phyloP scores from a whole-genome alignment of 2,329 filamentous ascomycete species.

The Aspergillus sp. region DNA sequence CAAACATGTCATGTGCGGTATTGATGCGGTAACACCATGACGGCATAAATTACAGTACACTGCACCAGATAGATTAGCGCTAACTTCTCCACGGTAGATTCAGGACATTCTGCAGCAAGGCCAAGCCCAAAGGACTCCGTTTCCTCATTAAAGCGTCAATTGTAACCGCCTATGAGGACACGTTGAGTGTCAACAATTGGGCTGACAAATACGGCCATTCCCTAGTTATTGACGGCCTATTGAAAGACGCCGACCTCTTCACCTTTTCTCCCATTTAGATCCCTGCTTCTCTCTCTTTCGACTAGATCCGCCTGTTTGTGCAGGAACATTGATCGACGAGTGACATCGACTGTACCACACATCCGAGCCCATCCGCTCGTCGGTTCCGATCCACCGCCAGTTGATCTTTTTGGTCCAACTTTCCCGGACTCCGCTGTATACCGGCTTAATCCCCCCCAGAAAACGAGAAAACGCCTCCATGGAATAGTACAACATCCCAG shows the following conservation, averaged over 20 bases:
- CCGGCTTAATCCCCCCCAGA: not conserved
- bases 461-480: conserved; percentile 6
- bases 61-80: no score
- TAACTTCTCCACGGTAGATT: no score
- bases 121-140: no score
- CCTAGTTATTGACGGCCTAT: not conserved
- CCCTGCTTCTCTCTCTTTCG: not conserved
- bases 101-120: no score
- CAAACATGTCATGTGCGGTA: conserved; percentile 2
- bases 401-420: not conserved
- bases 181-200: no score
- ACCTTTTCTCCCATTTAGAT: not conserved
- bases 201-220: no score
- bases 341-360: no score
- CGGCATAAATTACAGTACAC: no score
- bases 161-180: no score
- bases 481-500: conserved; percentile 6
- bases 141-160: no score
- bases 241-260: no score
- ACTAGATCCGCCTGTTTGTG: not conserved
- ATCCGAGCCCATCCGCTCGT: conserved; percentile 1
- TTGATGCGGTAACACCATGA: no score
- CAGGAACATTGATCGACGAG: not conserved
- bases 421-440: not conserved
- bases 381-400: not conserved